Percentiles rank a stretch among this genome's conserved stretches.
Conservation (phyloP, 768 basidiomycete genomes). For the Goffeauzyma gilvescens region DNA sequence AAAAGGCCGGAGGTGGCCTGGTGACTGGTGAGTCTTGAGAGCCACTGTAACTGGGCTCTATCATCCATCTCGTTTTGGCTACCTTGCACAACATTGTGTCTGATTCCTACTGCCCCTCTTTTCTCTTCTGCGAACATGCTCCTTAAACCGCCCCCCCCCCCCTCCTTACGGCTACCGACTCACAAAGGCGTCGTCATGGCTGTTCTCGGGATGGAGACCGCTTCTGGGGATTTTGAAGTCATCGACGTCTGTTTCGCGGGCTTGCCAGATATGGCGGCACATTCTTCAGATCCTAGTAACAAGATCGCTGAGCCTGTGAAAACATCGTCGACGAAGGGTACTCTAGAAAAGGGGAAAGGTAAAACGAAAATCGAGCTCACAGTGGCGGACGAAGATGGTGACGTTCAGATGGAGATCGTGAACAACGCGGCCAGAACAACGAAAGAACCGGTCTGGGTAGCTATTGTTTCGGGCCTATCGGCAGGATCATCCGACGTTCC, state of each 20-base stretch:
- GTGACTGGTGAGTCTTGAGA: constrained; percentile 48
- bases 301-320: too few relatives aligned
- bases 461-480: constrained; percentile 64
- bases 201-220: constrained; percentile 74
- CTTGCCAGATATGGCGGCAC: constrained; percentile 45
- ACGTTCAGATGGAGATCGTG: constrained; percentile 47
- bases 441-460: constrained; percentile 45
- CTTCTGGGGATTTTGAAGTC: constrained; percentile 79
- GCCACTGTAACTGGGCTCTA: too few relatives aligned
- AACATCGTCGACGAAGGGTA: constrained; percentile 1
- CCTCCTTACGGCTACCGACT: background rate
- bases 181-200: constrained; percentile 59
- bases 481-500: constrained; percentile 41
- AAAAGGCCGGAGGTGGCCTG: constrained; percentile 34
- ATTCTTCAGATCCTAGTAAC: background rate
- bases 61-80: too few relatives aligned
- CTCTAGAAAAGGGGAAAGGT: constrained; percentile 10
- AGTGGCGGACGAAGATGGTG: constrained; percentile 1
- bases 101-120: too few relatives aligned
- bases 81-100: too few relatives aligned
- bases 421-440: too few relatives aligned
- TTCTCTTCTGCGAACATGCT: too few relatives aligned
- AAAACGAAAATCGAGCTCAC: constrained; percentile 14
- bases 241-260: constrained; percentile 72
- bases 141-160: background rate